phyloP scores from a whole-genome alignment of 2,329 filamentous ascomycete genomes.

The Verticillium isaacii region DNA sequence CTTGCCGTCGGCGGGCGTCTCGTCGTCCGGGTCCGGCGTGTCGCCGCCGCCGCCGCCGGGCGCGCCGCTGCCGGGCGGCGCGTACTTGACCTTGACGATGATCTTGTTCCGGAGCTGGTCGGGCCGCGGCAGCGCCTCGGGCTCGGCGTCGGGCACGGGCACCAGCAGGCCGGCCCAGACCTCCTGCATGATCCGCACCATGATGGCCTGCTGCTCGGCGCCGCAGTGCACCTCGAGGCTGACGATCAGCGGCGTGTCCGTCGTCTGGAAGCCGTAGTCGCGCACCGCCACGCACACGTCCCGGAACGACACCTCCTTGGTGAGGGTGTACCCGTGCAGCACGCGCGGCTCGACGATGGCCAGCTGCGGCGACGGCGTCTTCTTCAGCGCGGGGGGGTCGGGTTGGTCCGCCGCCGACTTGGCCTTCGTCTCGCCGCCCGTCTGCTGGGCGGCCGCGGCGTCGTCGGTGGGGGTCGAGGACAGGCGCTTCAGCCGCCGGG shows the following conservation, averaged over 20 bases:
- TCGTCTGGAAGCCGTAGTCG: slow-evolving; percentile 70
- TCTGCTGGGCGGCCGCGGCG: neutral
- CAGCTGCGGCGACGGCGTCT: slow-evolving; percentile 15
- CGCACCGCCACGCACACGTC: slow-evolving; percentile 78
- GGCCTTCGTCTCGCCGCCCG: neutral
- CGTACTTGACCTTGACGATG: slow-evolving; percentile 75
- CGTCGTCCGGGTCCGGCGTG: slow-evolving; percentile 28
- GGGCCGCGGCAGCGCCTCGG: slow-evolving; percentile 58
- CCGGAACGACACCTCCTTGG: slow-evolving; percentile 81
- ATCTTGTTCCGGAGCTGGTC: slow-evolving; percentile 72
- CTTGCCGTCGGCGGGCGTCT: slow-evolving; percentile 34
- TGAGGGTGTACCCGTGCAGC: slow-evolving; percentile 84
- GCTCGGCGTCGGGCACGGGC: slow-evolving; percentile 42
- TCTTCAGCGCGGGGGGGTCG: slow-evolving; percentile 2
- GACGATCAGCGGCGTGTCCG: slow-evolving; percentile 82
- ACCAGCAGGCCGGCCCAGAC: slow-evolving; percentile 74
- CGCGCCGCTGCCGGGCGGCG: slow-evolving; percentile 31
- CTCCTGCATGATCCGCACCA: slow-evolving; percentile 89
- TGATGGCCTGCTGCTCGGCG: slow-evolving; percentile 75
- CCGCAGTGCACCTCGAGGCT: slow-evolving; percentile 89
- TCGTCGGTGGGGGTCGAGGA: neutral
- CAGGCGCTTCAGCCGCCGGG: slow-evolving; percentile 24
- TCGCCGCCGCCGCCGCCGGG: slow-evolving; percentile 26
- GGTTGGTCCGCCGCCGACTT: neutral
- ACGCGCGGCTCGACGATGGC: slow-evolving; percentile 65